Evolutionary conservation across 129 eudicot species (phyloP).

Genomic region (Tanacetum coccineum): DNA sequence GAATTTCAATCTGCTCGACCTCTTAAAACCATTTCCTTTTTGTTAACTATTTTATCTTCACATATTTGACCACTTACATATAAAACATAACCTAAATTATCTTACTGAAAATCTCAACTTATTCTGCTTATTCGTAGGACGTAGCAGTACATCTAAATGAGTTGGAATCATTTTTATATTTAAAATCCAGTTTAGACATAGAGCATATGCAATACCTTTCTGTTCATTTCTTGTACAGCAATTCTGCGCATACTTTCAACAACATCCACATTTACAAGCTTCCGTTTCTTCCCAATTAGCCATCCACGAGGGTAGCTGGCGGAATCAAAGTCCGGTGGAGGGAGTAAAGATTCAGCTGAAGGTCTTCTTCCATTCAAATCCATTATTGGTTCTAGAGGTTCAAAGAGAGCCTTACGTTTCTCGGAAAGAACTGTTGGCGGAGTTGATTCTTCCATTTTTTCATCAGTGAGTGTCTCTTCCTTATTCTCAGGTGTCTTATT

Average conservation of each 20-base stretch:
- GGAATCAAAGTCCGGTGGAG: constrained; percentile 93
- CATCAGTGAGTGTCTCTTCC: constrained; percentile 46
- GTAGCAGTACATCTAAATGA: too few species aligned
- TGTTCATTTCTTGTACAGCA: constrained; percentile 90
- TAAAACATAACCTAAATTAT: too few species aligned
- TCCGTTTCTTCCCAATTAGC: constrained; percentile 91
- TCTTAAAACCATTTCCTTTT: too few species aligned
- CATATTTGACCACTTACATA: too few species aligned
- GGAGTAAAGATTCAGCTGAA: constrained; percentile 74
- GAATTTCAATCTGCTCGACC: too few species aligned
- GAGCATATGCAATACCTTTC: constrained; percentile 48
- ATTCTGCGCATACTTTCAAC: constrained; percentile 96
- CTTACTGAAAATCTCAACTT: too few species aligned
- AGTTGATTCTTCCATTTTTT: constrained; percentile 50
- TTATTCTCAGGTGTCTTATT: constrained; percentile 38
- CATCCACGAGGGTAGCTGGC: constrained; percentile 88
- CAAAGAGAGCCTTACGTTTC: constrained; percentile 81
- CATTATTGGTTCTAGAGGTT: constrained; percentile 72
- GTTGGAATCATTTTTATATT: too few species aligned
- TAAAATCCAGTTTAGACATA: constrained; percentile 4
- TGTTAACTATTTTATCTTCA: too few species aligned
- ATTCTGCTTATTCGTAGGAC: too few species aligned
- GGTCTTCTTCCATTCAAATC: constrained; percentile 60
- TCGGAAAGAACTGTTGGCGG: constrained; percentile 60
- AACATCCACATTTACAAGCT: constrained; percentile 93